phyloP scores from a whole-genome alignment of 2,329 filamentous ascomycete species.

The Pyrenochaeta sp. region DNA sequence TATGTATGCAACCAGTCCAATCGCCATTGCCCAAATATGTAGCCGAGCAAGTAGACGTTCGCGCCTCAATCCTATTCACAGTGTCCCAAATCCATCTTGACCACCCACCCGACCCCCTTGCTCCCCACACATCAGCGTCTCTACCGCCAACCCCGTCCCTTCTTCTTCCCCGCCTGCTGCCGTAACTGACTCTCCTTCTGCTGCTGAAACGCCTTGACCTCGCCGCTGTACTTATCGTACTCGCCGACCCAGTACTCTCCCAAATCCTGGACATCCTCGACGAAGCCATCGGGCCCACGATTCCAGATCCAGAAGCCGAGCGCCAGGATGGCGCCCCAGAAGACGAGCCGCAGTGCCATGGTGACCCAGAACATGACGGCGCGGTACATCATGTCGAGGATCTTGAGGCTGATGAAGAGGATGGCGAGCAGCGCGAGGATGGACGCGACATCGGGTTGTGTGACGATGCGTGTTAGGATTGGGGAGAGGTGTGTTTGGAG shows the following conservation, averaged over 20 bases:
- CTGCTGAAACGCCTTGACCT: slow-evolving; percentile 34
- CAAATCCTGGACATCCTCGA: slow-evolving; percentile 61
- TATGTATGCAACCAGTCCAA: no score
- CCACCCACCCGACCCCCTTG: neutral
- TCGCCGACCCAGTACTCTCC: slow-evolving; percentile 47
- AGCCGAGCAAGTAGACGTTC: no score
- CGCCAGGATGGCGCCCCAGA: slow-evolving; percentile 68
- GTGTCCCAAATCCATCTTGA: no score
- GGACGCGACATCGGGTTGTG: slow-evolving; percentile 56
- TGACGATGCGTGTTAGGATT: slow-evolving; percentile 34
- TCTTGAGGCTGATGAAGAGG: slow-evolving; percentile 68
- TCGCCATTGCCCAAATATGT: no score
- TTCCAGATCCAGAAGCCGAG: slow-evolving; percentile 64
- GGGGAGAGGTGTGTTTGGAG: slow-evolving; percentile 39
- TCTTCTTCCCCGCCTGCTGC: slow-evolving; percentile 25
- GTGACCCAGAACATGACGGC: slow-evolving; percentile 79
- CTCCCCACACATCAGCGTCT: neutral
- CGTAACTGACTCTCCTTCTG: slow-evolving; percentile 35
- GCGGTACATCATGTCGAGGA: slow-evolving; percentile 74
- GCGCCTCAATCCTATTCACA: no score
- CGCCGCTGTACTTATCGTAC: slow-evolving; percentile 45
- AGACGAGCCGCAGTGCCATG: slow-evolving; percentile 67
- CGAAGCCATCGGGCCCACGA: slow-evolving; percentile 70
- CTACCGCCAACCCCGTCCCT: slow-evolving; percentile 19
- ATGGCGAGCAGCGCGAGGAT: slow-evolving; percentile 65